Conservation (phyloP, 225 moss, liverwort and hornwort genomes). For the Polytrichum commune region DNA sequence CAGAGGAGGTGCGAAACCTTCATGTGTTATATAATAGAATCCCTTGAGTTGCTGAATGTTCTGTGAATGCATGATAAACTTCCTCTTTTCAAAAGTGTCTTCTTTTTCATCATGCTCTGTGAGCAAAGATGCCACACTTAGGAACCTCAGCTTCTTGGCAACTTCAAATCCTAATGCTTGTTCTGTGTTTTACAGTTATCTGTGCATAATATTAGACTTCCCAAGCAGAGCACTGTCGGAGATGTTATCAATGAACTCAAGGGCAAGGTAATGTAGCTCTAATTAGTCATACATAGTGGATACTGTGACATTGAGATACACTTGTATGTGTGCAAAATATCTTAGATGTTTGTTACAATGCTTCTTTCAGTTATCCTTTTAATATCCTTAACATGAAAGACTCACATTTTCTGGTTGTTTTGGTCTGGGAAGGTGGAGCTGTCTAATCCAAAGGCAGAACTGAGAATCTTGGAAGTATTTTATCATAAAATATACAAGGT, state of each 20-base stretch:
- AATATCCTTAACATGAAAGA: no score
- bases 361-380: not conserved
- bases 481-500: slow-evolving; percentile 67
- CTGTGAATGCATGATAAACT: no score
- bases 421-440: slow-evolving; percentile 44
- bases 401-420: not conserved
- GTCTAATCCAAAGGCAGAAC: slow-evolving; percentile 45
- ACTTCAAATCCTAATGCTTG: not conserved
- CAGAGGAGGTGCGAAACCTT: slow-evolving; percentile 45
- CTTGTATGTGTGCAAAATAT: no score
- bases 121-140: no score
- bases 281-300: not conserved
- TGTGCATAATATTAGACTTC: slow-evolving; percentile 58
- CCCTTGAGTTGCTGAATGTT: no score
- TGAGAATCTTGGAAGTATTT: slow-evolving; percentile 61
- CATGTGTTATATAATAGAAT: no score
- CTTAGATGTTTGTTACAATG: not conserved
- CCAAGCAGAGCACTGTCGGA: slow-evolving; percentile 69
- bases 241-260: slow-evolving; percentile 69
- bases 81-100: no score
- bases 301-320: not conserved
- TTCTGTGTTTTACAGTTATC: slow-evolving; percentile 42
- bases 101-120: no score
- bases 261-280: slow-evolving; percentile 33
- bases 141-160: not conserved